Percentiles rank a stretch among this genome's conserved stretches.
Evolutionary conservation across 192 early-diverging fungal genomes (phyloP).

Genomic region (Coemansia erecta): DNA sequence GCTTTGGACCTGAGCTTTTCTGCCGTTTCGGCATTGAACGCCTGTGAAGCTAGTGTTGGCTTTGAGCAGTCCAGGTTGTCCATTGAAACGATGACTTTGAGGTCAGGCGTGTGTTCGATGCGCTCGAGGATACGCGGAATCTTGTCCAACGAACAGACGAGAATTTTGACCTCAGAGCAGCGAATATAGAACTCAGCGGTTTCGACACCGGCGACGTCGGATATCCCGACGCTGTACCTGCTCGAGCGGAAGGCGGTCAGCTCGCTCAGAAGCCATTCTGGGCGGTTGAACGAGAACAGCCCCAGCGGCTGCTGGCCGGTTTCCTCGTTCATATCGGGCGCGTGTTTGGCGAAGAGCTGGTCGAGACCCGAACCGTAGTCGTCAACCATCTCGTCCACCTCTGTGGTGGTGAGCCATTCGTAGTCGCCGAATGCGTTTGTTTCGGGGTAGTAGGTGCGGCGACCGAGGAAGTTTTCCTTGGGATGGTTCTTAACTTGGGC

Average conservation of each 20-base stretch:
- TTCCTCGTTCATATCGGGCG: too few species aligned
- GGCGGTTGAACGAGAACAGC: conserved; percentile 67
- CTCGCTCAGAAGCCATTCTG: conserved; percentile 70
- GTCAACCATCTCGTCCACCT: too few species aligned
- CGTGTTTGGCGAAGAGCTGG: conserved; percentile 60
- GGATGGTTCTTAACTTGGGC: conserved; percentile 12
- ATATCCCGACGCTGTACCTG: conserved; percentile 66
- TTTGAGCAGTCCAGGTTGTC: too few species aligned
- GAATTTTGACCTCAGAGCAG: conserved; percentile 61
- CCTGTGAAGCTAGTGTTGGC: conserved; percentile 3
- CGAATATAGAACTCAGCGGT: conserved; percentile 73
- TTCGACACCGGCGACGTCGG: conserved; percentile 74
- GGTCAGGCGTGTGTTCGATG: conserved; percentile 52
- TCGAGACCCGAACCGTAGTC: conserved; percentile 59
- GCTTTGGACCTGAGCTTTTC: conserved; percentile 58
- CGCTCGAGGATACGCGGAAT: conserved; percentile 52
- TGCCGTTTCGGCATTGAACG: conserved; percentile 11
- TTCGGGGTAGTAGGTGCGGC: conserved; percentile 53
- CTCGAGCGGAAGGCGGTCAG: conserved; percentile 60
- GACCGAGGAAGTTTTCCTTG: too few species aligned
- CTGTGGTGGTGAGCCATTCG: too few species aligned
- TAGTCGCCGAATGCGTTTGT: conserved; percentile 47
- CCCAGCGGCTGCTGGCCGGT: conserved; percentile 52
- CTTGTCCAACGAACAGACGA: too few species aligned
- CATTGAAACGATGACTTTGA: conserved; percentile 73